Base-by-base conservation (phyloP, 805 yeast species). In the Tetrapisispora taiwanensis region DNA sequence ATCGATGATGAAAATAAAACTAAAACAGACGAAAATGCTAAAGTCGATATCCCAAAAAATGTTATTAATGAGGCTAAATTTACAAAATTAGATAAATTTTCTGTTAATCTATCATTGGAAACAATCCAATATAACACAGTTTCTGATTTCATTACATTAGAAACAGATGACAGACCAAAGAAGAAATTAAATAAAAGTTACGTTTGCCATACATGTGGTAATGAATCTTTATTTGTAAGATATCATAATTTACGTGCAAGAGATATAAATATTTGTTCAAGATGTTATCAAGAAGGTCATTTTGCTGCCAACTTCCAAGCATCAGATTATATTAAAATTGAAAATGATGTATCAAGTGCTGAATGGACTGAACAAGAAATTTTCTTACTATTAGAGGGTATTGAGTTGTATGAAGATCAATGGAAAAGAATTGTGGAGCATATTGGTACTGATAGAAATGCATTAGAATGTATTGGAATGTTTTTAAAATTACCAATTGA, bases 331-430 rank as follows among this genome's bases (percentile, higher is more conserved):
- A 74, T 92, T 47, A 79, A 81, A 66, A 69, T 92, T 52, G 74
- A 72, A 46, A 70, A 73, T 48, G 69, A 66, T 19, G 19, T 17
- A 3, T 37, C 40, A 5, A 27, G 10, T 18, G 17, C 13, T 3
- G 70, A 71, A 33, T 92, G 99, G 99, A 68, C 82, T 3, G 94
- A 87, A 57, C 95, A 88, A 66, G 99, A 92, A 65, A 62, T 82
- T 10, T 70, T 92, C 48, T 68, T 89, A 51, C 72, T 92, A 44
- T 71, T 92, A 46, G 98, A 92, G 68, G 98, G 86, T 36, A 74
- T 92, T 44, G 98, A 92, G 67, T 83, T 92, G 87, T 86, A 71
- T 65, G 89, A 84, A 43, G 84, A 85, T 51, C 90, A 90, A 62
- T 89, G 97, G 97, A 79, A 75, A 44, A 72, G 76, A 44, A 76